Base-by-base conservation (phyloP, 2,329 filamentous ascomycete genomes). In the Chrysoporthe deuterocubensis region DNA sequence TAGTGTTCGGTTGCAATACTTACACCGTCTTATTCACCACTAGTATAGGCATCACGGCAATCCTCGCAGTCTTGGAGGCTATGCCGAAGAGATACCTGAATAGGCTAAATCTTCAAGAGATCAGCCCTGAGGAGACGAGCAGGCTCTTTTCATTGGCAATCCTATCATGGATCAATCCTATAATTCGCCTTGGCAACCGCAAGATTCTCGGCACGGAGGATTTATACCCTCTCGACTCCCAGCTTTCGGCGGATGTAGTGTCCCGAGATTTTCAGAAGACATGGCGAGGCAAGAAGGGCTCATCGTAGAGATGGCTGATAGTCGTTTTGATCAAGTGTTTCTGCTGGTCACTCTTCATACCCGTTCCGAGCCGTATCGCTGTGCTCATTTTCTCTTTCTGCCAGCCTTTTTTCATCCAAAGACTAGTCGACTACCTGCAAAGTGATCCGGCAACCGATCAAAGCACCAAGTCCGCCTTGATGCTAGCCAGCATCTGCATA, bases 321-420 rank as follows among this genome's bases (percentile, higher is more conserved):
- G 60, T 71, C 0, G 75, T 75, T 0, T 77, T 77, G 0, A 69
- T 80, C 2, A 62, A 6, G 43, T 63, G 63, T 2, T 5, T 63
- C 11, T 59, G 64, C 34, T 57, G 65, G 48, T 66, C 69, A 3
- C 26, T 71, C 3, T 62, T 81, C 0, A 64, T 78, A 0, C 79
- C 80, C 0, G 67, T 82, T 0, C 72, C 74, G 0, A 79, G 80
- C 1, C 75, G 80, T 4, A 71, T 80, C 6, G 77, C 76, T 1
- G 71, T 80, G 9, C 73, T 80, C 6, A 79, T 75, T 18, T 80
- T 82, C 68, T 62, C 74, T 32, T 80, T 81, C 50, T 80, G 79
- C 54, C 80, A 81, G 62, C 81, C 82, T 0, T 79, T 83, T 44
- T 78, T 84, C 56, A 80, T 83, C 69, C 73, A 80, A 13, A 71